Percentiles rank a stretch among this genome's conserved stretches.
Conservation (phyloP, 1,139 yeast genomes). For the Lipomyces yarrowii region DNA sequence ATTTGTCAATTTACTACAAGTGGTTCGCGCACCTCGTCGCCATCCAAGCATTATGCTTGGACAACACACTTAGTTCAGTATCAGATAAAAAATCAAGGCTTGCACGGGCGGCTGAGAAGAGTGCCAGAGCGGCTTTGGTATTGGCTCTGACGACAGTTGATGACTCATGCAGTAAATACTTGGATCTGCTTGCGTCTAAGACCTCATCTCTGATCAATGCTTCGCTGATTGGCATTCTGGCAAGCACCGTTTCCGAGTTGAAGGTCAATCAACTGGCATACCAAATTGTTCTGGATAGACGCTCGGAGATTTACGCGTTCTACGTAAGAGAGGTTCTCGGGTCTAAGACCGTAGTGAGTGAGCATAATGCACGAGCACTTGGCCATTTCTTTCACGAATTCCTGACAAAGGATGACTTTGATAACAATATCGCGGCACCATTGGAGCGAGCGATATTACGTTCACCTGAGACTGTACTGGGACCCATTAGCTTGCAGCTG, state of each 20-base stretch:
- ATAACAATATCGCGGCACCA: constrained; percentile 54
- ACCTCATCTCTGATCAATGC: constrained; percentile 28
- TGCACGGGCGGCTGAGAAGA: constrained; percentile 38
- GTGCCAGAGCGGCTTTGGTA: constrained; percentile 36
- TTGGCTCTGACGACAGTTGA: constrained; percentile 27
- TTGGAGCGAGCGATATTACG: constrained; percentile 78
- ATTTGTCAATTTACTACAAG: constrained; percentile 21
- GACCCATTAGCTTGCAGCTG: constrained; percentile 54
- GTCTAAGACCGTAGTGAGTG: constrained; percentile 36
- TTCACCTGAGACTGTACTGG: constrained; percentile 74
- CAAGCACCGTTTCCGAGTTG: constrained; percentile 39
- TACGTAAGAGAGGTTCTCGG: constrained; percentile 41
- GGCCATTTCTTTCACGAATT: constrained; percentile 50
- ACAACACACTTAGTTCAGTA: constrained; percentile 33
- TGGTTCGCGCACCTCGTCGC: constrained; percentile 30
- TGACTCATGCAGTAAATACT: constrained; percentile 28
- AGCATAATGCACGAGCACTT: constrained; percentile 41
- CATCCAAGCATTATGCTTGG: constrained; percentile 38
- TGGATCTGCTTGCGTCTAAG: constrained; percentile 32
- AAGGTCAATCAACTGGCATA: constrained; percentile 36
- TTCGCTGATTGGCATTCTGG: constrained; percentile 38
- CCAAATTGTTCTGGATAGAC: constrained; percentile 32
- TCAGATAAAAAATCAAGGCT: constrained; percentile 34
- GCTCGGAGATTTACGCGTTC: constrained; percentile 34
- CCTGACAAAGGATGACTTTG: constrained; percentile 51